A percentile compares a stretch with the other conserved stretches of the same genome.
phyloP scores from a whole-genome alignment of 2,329 filamentous ascomycete species.

The Sarocladium kiliense region DNA sequence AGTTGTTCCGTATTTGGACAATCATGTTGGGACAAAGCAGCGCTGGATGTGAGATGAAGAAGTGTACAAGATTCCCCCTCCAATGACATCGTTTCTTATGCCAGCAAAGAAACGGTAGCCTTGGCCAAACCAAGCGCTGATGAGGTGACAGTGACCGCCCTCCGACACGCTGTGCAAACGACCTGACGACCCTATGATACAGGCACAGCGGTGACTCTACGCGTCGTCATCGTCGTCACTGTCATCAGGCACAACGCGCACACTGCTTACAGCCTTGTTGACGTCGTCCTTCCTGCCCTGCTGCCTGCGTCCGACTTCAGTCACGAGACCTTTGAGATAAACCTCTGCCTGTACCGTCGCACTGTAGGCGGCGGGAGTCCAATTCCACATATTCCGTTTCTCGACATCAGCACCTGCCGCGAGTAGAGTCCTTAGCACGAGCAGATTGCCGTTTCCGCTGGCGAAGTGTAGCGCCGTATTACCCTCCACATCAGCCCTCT shows the following conservation, averaged over 20 bases:
- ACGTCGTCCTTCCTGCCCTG: conserved; percentile 37
- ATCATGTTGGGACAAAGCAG: background rate
- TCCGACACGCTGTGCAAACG: background rate
- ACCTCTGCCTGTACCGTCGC: conserved; percentile 79
- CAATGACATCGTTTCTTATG: background rate
- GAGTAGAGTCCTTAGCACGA: conserved; percentile 70
- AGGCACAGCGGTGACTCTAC: background rate
- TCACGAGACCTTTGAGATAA: conserved; percentile 72
- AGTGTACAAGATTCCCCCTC: background rate
- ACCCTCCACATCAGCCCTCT: conserved; percentile 61
- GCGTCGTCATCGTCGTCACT: conserved; percentile 27
- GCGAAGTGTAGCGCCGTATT: conserved; percentile 87
- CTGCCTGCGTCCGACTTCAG: conserved; percentile 60
- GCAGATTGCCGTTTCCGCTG: conserved; percentile 72
- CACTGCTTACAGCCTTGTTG: conserved; percentile 33
- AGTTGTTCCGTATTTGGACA: background rate
- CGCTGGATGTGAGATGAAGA: background rate
- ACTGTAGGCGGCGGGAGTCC: conserved; percentile 80
- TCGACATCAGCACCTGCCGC: conserved; percentile 73
- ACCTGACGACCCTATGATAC: background rate
- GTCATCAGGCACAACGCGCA: conserved; percentile 39
- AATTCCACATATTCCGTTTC: conserved; percentile 68
- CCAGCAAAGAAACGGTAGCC: background rate
- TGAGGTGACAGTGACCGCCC: background rate
- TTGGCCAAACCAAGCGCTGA: background rate